phyloP scores from a whole-genome alignment of 2,329 filamentous ascomycete genomes.

The Fusarium keratoplasticum region DNA sequence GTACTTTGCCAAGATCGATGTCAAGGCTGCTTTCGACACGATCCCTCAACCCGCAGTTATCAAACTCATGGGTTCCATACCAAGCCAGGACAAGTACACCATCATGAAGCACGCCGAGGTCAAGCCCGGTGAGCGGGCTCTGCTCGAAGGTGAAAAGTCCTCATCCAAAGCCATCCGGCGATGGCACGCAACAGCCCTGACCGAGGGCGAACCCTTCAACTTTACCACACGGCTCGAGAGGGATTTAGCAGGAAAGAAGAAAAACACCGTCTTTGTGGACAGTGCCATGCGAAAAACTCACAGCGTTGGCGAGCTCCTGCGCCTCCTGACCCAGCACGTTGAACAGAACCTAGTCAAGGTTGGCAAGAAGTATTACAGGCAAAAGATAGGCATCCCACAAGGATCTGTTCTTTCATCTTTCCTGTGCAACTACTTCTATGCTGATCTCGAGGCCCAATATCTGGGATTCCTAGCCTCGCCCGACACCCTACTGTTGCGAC shows the following conservation, averaged over 20 bases:
- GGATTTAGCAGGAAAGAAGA: constrained; percentile 57
- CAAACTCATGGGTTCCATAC: constrained; percentile 70
- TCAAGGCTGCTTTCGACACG: constrained; percentile 92
- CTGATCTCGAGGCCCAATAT: constrained; percentile 79
- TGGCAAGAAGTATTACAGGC: constrained; percentile 87
- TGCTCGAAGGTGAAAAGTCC: constrained; percentile 30
- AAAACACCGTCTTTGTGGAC: constrained; percentile 83
- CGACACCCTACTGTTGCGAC: constrained; percentile 77
- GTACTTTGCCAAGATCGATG: constrained; percentile 94
- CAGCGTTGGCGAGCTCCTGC: constrained; percentile 69
- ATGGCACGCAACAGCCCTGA: constrained; percentile 66
- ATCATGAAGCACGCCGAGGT: constrained; percentile 82
- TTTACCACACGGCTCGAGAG: constrained; percentile 60
- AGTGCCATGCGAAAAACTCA: constrained; percentile 69
- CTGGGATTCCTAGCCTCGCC: constrained; percentile 71
- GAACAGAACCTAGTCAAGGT: constrained; percentile 87
- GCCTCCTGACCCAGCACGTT: constrained; percentile 84
- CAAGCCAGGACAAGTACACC: constrained; percentile 71
- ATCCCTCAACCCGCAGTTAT: constrained; percentile 86
- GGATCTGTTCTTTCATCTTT: constrained; percentile 89
- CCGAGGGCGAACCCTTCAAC: constrained; percentile 53
- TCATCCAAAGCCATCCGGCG: constrained; percentile 55
- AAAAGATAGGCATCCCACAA: constrained; percentile 91
- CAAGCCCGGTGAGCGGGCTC: constrained; percentile 56
- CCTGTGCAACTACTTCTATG: constrained; percentile 97